Evolutionary conservation across 148 eudicot species (phyloP), one percentile per base, ranked within the genome.

Genomic region (Rhododendron kiyosumense): DNA sequence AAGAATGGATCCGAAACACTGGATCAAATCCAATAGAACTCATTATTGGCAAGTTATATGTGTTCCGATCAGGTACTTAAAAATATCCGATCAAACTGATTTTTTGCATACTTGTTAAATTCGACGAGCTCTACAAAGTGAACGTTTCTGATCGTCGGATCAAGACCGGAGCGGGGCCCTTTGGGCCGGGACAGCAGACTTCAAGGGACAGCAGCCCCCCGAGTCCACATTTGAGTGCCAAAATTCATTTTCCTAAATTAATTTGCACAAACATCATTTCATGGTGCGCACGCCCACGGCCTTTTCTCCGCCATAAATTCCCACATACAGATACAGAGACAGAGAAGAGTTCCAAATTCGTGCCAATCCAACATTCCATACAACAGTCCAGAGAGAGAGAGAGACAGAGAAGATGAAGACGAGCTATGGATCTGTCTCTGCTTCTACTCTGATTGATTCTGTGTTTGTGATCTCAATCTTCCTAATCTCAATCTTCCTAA

Each of bases 251-350:
- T 59, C 65, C n/a, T 20, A 18, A 57, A 17, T 57, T 18, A 57
- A 18, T 41, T 22, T 38, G 17, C 79, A 0, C 45, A 38, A 9
- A 57, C 36, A 48, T 80, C 28, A 14, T 54, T 18, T 59, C 7
- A 81, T 13, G 54, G 45, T 11, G 71, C 71, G 22, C 28, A 9
- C 8, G 7, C 45, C 45, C 8, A 5, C 45, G 45, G 45, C 45
- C 48, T 54, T 59, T 81, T 57, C 32, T 59, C 73, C 30, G 73
- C 85, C 63, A 69, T 71, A 69, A 83, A 83, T 83, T 83, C 69
- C 61, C 32, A 9, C 43, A 17, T 11, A 34, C 1, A 17, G 34
- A 26, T 18, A 79, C 12, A 46, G 30, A 59, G 65, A 59, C 8
- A 20, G 26, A 28, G 28, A 36, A 41, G 52, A 41, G 12, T 36